Conservation (phyloP, 2,329 filamentous ascomycete species). For the Colletotrichum sp. region DNA sequence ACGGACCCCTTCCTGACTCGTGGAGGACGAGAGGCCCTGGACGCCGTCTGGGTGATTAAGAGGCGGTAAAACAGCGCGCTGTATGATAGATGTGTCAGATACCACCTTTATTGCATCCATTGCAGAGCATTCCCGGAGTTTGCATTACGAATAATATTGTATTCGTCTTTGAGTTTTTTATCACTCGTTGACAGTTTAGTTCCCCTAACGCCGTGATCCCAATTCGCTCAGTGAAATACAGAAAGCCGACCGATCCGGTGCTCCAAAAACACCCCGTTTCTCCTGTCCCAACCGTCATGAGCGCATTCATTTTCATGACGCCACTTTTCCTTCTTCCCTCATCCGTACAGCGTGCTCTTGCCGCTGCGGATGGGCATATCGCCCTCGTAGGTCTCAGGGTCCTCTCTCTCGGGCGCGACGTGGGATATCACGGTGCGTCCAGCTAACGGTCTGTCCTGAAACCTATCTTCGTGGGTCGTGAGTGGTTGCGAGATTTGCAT, state of each 20-base stretch:
- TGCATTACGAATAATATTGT: slow-evolving; percentile 19
- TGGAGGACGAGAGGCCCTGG: slow-evolving; percentile 70
- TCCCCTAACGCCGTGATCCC: background rate
- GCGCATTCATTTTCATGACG: background rate
- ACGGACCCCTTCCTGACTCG: slow-evolving; percentile 63
- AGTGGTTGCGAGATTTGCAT: slow-evolving; percentile 36
- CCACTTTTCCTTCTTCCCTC: background rate
- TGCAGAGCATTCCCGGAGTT: background rate
- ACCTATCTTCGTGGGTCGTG: slow-evolving; percentile 25
- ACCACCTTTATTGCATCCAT: background rate
- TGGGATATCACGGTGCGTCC: slow-evolving; percentile 9
- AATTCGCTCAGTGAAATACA: background rate
- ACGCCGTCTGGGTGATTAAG: slow-evolving; percentile 59
- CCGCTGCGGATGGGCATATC: slow-evolving; percentile 40
- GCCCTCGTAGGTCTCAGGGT: slow-evolving; percentile 10
- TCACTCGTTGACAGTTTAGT: background rate
- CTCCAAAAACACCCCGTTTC: too few relatives aligned
- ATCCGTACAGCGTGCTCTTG: slow-evolving; percentile 40
- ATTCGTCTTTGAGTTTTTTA: slow-evolving; percentile 4
- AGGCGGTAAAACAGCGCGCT: background rate
- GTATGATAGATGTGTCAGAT: background rate
- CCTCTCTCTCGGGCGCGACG: background rate
- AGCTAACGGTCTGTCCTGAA: slow-evolving; percentile 27
- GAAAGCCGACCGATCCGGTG: background rate
- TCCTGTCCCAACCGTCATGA: background rate